Base-by-base conservation (phyloP, 2,329 filamentous ascomycete species). In the Arthrobotrys sphaeroides region DNA sequence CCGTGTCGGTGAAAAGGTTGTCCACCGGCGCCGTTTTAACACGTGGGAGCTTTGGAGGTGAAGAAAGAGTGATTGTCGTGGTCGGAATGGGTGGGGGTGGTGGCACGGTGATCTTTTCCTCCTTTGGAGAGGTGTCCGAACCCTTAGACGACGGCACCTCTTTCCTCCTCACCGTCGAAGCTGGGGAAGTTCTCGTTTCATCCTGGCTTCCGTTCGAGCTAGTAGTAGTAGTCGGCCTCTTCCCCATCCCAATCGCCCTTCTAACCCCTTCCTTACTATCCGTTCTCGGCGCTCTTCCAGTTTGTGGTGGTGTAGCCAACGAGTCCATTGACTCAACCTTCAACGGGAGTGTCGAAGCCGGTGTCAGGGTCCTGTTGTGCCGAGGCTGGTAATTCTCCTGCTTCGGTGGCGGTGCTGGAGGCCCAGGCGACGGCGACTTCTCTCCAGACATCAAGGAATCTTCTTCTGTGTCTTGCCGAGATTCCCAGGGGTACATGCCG, bases 401-500 rank as follows among this genome's bases (percentile, higher is more conserved):
- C 40, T 77, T 77, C 12, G 65, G 65, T 18, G 73, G 67, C n/a
- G 67, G 67, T 18, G 64, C 51, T 31, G 73, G 65, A 6, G 73
- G 73, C 0, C 51, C 66, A 12, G 67, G 73, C 18, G 72, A 69
- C 20, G 72, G 57, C 13, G 72, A 69, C 51, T 55, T 55, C 55
- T 75, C 57, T 20, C 45, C 57, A 42, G 73, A 60, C 36, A 77
- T 77, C 60, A 77, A 59, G 24, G 73, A 70, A 20, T 70, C 66
- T 47, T 77, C 53, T 31, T 77, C 73, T 24, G 51, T 49, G 31
- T 70, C 57, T 49, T 77, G 73, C 43, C 67, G 59, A 12, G 66
- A 47, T 66, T 77, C 73, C 73, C 73, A 72, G 7, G 73, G 73
- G 38, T 77, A 77, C 66, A 72, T 72, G 28, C 72, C 72, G 42